A percentile compares a stretch with the other conserved stretches of the same genome.
Conservation (phyloP, 2,329 filamentous ascomycete genomes). For the Aspergillus uvarum region DNA sequence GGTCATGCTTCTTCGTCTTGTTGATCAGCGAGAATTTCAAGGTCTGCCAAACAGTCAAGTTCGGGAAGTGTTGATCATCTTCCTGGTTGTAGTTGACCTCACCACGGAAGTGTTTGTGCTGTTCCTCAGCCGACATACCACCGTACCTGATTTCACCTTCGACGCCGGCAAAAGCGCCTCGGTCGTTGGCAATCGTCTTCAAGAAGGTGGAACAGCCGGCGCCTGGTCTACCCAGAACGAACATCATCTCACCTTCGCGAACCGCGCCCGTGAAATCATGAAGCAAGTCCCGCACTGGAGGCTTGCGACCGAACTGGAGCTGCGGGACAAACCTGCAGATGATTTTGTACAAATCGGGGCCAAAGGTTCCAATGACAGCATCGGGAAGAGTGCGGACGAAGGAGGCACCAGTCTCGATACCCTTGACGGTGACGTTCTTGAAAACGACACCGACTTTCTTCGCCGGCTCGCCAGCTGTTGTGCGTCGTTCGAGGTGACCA, state of each 20-base stretch:
- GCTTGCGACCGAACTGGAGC: conserved; percentile 49
- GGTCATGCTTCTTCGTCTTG: conserved; percentile 69
- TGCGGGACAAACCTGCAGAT: conserved; percentile 56
- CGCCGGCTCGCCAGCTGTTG: conserved; percentile 60
- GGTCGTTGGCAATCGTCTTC: conserved; percentile 71
- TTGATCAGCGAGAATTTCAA: conserved; percentile 72
- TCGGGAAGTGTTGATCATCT: conserved; percentile 73
- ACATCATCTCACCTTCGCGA: conserved; percentile 69
- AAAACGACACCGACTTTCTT: conserved; percentile 79
- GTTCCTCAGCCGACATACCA: conserved; percentile 66
- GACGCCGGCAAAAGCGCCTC: conserved; percentile 64
- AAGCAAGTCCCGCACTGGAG: conserved; percentile 57
- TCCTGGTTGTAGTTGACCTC: conserved; percentile 79
- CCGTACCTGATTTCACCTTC: conserved; percentile 71
- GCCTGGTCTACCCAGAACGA: conserved; percentile 71
- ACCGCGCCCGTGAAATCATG: conserved; percentile 68
- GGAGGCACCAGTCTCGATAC: conserved; percentile 63
- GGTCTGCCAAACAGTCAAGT: conserved; percentile 74
- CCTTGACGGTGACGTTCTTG: conserved; percentile 73
- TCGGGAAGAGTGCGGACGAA: conserved; percentile 73
- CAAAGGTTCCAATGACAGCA: conserved; percentile 74
- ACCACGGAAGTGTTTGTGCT: conserved; percentile 67
- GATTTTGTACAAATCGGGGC: conserved; percentile 71
- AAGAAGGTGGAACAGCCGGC: conserved; percentile 75
- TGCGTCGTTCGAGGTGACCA: conserved; percentile 73